These are phyloP conservation scores for Globisporangium cystogenes DNA, from an alignment of 352 stramenopile species.

Conservation along the genomic window DNA sequence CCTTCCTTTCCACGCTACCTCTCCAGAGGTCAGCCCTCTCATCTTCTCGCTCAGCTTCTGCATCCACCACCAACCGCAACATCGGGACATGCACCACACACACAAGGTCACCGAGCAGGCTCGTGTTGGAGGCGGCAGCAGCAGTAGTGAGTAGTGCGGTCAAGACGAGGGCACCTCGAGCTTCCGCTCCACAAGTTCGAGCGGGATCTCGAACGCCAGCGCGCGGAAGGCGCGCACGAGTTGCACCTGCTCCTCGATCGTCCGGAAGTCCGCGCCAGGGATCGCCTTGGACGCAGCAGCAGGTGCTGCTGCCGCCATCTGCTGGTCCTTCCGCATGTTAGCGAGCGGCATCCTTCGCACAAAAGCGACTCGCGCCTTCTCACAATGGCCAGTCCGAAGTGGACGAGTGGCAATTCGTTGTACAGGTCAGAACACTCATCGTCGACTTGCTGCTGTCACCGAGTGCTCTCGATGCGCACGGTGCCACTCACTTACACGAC, in stretches of 20 bases:
- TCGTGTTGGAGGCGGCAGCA: not conserved
- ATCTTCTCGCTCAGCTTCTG: conserved; percentile 45
- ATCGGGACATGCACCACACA: not conserved
- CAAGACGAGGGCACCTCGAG: conserved; percentile 29
- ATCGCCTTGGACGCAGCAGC: conserved; percentile 15
- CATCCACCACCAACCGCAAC: not conserved
- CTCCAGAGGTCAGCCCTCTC: not conserved
- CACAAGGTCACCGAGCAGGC: not conserved
- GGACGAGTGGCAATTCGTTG: too few relatives aligned
- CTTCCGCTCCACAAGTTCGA: conserved; percentile 54
- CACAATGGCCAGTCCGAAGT: too few relatives aligned
- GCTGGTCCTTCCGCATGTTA: not conserved
- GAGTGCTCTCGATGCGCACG: too few relatives aligned
- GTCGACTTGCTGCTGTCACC: too few relatives aligned
- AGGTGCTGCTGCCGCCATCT: conserved; percentile 22
- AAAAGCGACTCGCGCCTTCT: too few relatives aligned
- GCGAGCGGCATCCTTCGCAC: not conserved
- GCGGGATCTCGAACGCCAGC: conserved; percentile 57
- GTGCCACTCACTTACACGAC: too few relatives aligned
- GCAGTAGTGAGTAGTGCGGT: too few relatives aligned
- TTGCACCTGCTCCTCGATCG: conserved; percentile 76
- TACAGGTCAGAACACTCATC: too few relatives aligned
- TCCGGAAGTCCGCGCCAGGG: conserved; percentile 22
- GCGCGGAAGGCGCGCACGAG: conserved; percentile 64
- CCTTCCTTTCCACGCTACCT: too few relatives aligned